Evolutionary conservation across 2,329 filamentous ascomycete genomes (phyloP).

Genomic region (Domatiomyces globalis): DNA sequence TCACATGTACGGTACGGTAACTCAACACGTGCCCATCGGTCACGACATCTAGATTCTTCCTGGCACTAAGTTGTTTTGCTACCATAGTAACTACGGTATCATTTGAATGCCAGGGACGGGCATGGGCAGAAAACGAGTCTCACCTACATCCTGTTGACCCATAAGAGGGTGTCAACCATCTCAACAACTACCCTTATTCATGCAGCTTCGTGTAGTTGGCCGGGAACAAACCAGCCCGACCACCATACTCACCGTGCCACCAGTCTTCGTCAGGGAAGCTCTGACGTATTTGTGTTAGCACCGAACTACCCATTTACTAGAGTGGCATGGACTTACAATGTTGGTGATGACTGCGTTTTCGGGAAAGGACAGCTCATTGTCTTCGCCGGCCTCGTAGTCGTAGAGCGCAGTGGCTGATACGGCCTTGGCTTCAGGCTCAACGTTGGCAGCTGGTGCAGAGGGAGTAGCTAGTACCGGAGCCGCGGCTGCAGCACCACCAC

Average conservation of each 20-base stretch:
- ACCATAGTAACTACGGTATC: neutral
- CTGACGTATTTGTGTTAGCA: constrained; percentile 29
- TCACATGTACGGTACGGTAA: neutral
- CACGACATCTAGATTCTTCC: neutral
- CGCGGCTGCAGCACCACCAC: constrained; percentile 20
- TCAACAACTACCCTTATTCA: constrained; percentile 15
- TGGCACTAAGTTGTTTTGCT: too few species aligned
- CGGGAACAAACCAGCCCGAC: constrained; percentile 66
- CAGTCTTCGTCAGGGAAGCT: constrained; percentile 98
- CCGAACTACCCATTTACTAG: neutral
- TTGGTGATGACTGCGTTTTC: constrained; percentile 71
- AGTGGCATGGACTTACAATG: constrained; percentile 44
- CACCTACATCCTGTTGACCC: neutral
- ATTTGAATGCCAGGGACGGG: too few species aligned
- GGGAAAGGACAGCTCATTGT: constrained; percentile 75
- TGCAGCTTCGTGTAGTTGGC: constrained; percentile 37
- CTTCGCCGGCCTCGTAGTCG: constrained; percentile 93
- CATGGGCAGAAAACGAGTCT: neutral
- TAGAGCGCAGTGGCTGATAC: constrained; percentile 74
- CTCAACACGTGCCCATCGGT: neutral
- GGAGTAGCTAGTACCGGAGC: constrained; percentile 27
- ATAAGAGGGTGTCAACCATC: neutral
- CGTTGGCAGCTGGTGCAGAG: constrained; percentile 24
- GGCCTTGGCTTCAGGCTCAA: constrained; percentile 27
- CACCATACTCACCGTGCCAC: constrained; percentile 85